Evolutionary conservation across 2,329 filamentous ascomycete genomes (phyloP), one percentile per base, ranked within the genome.

Genomic region (Dactylonectria estremocensis): DNA sequence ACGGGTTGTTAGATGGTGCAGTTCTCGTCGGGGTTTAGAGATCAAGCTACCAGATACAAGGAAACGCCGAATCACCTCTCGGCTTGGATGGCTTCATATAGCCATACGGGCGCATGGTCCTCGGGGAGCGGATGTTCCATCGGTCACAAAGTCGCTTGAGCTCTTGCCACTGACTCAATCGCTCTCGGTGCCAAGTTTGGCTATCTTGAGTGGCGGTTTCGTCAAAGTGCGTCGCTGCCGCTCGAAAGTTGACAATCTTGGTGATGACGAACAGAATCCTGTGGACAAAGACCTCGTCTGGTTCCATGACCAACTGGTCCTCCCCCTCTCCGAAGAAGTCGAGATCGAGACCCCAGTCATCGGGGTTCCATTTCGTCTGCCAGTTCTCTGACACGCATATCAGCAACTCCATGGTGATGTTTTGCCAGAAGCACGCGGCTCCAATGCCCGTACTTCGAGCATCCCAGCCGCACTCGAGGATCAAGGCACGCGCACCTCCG

Each of bases 391-490:
- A 92, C 16, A 98, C 84, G 79, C 95, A 97, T 70, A 90, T 94
- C 31, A 98, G 85, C n/a, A 98, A 85, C 78, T 98, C 95, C 87
- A 97, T 92, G 16, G 92, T 92, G 16, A 97, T 91, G 74, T 97
- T 97, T 43, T 98, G 85, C 95, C 95, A 98, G 82, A 98, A 98
- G 79, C 95, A 98, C 1, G 95, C 94, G 0, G 91, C 89, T 1
- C 94, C 95, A 20, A 97, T 89, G 0, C 95, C 95, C 1, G 87
- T 88, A 40, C 93, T 93, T 69, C 86, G 89, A 0, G 94, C 94
- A 74, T 94, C 92, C 95, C 95, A 98, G 5, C 91, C 90, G 75
- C 95, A 97, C 77, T 97, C 94, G 68, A 94, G 93, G 75, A 98
- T 95, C 56, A 97, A 84, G 2, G 94, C 94, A 60, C 94, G 88